Percentiles rank a stretch among this genome's conserved stretches.
These are phyloP conservation scores for Hydnomerulius pinastri DNA, from an alignment of 768 basidiomycete species.

Conservation along the genomic window DNA sequence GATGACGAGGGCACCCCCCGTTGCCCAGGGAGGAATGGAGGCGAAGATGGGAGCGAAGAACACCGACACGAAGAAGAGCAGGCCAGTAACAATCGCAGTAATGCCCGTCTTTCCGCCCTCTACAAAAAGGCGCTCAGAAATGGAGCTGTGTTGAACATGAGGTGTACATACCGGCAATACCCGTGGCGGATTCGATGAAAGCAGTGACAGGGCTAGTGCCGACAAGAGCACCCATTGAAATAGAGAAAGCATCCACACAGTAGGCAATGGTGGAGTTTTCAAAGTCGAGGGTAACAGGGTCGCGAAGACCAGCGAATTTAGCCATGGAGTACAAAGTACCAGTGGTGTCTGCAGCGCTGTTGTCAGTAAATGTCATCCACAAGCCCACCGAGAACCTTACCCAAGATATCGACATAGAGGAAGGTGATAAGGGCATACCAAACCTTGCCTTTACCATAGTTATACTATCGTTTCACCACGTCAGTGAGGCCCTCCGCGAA, in stretches of 20 bases:
- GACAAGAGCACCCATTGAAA: constrained; percentile 78
- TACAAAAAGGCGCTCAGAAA: constrained; percentile 23
- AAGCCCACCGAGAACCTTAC: constrained; percentile 36
- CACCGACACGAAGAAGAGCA: constrained; percentile 80
- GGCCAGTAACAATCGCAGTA: constrained; percentile 69
- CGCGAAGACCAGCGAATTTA: constrained; percentile 85
- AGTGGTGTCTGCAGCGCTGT: constrained; percentile 35
- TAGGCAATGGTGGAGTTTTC: constrained; percentile 82
- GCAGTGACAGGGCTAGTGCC: constrained; percentile 83
- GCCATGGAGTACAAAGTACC: constrained; percentile 91
- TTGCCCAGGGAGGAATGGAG: constrained; percentile 85
- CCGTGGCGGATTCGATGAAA: constrained; percentile 81
- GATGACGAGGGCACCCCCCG: constrained; percentile 81
- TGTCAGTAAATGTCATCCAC: neutral
- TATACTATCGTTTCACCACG: constrained; percentile 39
- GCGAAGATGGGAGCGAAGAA: constrained; percentile 92
- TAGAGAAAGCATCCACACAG: constrained; percentile 80
- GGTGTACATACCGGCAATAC: constrained; percentile 59
- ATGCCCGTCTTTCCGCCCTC: constrained; percentile 91
- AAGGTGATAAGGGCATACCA: constrained; percentile 91
- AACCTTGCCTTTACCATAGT: constrained; percentile 62
- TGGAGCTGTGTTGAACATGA: neutral
- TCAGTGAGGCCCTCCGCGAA: constrained; percentile 4
- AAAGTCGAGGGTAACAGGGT: constrained; percentile 83
- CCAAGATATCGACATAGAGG: constrained; percentile 86